Base-by-base conservation (phyloP, 2,329 filamentous ascomycete species). In the Monosporascus ibericus region DNA sequence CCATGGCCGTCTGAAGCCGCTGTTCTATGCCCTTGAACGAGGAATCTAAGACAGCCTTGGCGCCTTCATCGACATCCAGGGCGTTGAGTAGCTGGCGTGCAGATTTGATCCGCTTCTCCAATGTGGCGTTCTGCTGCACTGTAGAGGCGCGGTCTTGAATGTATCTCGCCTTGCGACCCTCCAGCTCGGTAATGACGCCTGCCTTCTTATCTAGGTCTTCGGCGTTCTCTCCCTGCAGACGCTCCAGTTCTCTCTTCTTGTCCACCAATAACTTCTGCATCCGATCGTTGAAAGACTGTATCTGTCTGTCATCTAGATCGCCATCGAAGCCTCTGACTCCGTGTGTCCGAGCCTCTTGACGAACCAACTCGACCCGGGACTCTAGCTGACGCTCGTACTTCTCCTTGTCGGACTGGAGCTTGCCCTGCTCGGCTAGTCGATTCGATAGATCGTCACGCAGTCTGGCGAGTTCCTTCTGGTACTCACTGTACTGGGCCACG, bases 11-110 rank as follows among this genome's bases (percentile, higher is more conserved):
- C 47, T 78, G 70, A 17, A 95, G 75, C 36, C 79, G 80, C 18
- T 74, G 72, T 55, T 87, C 81, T 0, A 88, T 77, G 39, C 94
- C 88, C 38, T 83, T 80, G 48, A 88, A 80, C 50, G 87, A 85
- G 17, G 85, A 81, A 61, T 94, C 87, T 6, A 96, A 76, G 3
- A 88, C 76, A 25, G 88, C 87, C 67, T 90, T 89, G 34, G 82
- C 82, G 3, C 92, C 92, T 71, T 97, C 92, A 60, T 99, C 92
- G 30, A 92, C 79, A 37, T 87, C 80, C 51, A 99, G 86, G n/a
- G 76, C 75, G 60, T 86, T 79, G 34, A 90, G 75, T 34, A 87
- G 82, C 47, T 74, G 78, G 64, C 95, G 89, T 36, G 92, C 75
- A 1, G 74, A 72, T 3, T 71, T 71, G 6, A 86, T 82, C 50